Conservation (phyloP, 192 early-diverging fungal genomes). For the Coemansia sp. region DNA sequence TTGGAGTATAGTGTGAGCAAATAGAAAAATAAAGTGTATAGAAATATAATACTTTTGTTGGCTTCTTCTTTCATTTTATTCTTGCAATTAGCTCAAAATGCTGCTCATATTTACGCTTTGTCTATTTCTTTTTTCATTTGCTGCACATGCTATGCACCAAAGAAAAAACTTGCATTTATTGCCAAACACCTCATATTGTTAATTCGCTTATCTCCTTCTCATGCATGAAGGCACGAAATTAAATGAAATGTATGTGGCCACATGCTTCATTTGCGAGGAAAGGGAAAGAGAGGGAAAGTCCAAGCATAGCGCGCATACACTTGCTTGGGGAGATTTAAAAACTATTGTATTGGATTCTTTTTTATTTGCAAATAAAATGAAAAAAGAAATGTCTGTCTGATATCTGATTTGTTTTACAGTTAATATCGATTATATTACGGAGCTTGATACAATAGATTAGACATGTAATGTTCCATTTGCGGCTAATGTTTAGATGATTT, state of each 20-base stretch:
- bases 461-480: no score
- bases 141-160: background rate
- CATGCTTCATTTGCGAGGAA: conserved; percentile 3
- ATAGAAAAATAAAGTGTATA: no score
- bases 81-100: background rate
- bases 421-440: background rate
- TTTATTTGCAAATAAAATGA: conserved; percentile 4
- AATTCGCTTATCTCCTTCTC: background rate
- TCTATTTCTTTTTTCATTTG: conserved; percentile 1
- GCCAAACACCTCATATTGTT: background rate
- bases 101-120: background rate
- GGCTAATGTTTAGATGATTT: no score
- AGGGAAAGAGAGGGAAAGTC: background rate
- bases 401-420: background rate
- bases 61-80: background rate
- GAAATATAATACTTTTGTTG: no score
- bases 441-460: background rate
- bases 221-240: background rate
- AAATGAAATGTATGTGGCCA: conserved; percentile 3
- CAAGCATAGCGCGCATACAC: background rate
- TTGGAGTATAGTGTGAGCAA: no score
- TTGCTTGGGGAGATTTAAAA: background rate
- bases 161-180: conserved; percentile 5
- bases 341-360: background rate
- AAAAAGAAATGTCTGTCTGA: background rate